phyloP scores from a whole-genome alignment of 1,139 yeast species.

The Diutina mesorugosa region DNA sequence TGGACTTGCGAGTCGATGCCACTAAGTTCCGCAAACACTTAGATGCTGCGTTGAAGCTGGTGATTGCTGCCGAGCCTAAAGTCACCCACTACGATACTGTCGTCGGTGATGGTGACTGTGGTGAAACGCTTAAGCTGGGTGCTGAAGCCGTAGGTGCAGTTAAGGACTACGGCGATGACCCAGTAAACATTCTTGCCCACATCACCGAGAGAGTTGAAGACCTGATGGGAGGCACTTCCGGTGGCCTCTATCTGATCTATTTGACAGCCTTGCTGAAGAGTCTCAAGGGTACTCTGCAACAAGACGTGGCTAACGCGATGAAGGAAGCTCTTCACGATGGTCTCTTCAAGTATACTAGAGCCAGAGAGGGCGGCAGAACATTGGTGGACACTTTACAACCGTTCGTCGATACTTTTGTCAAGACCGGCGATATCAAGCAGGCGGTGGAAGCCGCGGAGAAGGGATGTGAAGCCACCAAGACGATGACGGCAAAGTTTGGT shows the following conservation, averaged over 20 bases:
- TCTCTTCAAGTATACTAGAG: conserved; percentile 70
- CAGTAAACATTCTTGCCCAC: conserved; percentile 35
- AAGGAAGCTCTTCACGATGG: conserved; percentile 43
- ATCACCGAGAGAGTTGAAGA: conserved; percentile 63
- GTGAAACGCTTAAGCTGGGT: conserved; percentile 78
- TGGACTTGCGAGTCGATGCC: conserved; percentile 30
- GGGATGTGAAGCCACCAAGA: conserved; percentile 68
- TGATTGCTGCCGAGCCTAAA: conserved; percentile 53
- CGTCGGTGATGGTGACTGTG: conserved; percentile 97
- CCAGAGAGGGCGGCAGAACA: conserved; percentile 84
- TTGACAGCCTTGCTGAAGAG: conserved; percentile 46
- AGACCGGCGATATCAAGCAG: conserved; percentile 34
- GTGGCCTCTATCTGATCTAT: conserved; percentile 81
- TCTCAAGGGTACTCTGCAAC: conserved; percentile 21
- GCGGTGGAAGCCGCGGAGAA: conserved; percentile 60
- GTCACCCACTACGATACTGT: conserved; percentile 77
- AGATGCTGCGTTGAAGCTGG: conserved; percentile 34
- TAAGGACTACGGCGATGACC: conserved; percentile 19
- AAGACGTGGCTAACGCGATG: conserved; percentile 11
- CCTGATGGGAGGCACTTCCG: conserved; percentile 95
- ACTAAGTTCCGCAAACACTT: conserved; percentile 14
- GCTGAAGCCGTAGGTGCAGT: conserved; percentile 59
- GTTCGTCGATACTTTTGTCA: conserved; percentile 50
- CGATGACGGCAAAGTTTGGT: conserved; percentile 76
- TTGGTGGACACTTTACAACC: conserved; percentile 83